Evolutionary conservation across 192 early-diverging fungal species (phyloP).

Genomic region (Mortierella alpina): DNA sequence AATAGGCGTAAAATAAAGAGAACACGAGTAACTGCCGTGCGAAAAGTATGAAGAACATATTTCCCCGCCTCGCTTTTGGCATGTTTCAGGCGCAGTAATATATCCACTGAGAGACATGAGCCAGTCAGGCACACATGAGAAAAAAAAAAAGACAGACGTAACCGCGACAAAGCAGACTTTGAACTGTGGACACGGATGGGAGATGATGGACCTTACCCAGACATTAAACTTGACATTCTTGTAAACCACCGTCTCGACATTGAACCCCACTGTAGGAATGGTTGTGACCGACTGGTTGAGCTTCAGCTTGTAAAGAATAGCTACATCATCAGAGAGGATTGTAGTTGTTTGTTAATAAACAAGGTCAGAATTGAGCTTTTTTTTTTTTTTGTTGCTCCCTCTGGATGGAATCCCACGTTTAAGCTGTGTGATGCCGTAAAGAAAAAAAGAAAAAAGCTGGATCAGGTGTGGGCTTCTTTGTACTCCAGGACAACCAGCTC

Average conservation of each 20-base stretch:
- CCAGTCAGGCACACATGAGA: too few relatives aligned
- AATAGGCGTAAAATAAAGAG: too few relatives aligned
- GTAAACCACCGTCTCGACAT: conserved; percentile 88
- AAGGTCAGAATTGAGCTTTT: background rate
- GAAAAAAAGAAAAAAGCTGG: background rate
- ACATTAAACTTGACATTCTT: conserved; percentile 88
- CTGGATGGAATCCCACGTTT: background rate
- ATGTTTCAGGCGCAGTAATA: too few relatives aligned
- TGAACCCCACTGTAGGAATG: conserved; percentile 97
- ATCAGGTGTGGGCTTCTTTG: background rate
- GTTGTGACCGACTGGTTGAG: conserved; percentile 98
- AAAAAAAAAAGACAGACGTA: too few relatives aligned
- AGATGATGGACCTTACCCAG: conserved; percentile 60
- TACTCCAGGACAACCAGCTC: background rate
- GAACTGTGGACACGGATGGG: too few relatives aligned
- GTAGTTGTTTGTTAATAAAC: background rate
- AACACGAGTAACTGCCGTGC: too few relatives aligned
- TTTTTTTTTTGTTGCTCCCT: background rate
- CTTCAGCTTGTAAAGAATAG: conserved; percentile 99
- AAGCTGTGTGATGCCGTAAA: conserved; percentile 4
- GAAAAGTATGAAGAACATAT: too few relatives aligned
- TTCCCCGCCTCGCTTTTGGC: too few relatives aligned
- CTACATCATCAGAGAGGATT: conserved; percentile 28
- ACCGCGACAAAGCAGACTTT: too few relatives aligned
- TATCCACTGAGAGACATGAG: too few relatives aligned